phyloP scores from a whole-genome alignment of 139 green algal genomes.

The Trebouxia sp. region DNA sequence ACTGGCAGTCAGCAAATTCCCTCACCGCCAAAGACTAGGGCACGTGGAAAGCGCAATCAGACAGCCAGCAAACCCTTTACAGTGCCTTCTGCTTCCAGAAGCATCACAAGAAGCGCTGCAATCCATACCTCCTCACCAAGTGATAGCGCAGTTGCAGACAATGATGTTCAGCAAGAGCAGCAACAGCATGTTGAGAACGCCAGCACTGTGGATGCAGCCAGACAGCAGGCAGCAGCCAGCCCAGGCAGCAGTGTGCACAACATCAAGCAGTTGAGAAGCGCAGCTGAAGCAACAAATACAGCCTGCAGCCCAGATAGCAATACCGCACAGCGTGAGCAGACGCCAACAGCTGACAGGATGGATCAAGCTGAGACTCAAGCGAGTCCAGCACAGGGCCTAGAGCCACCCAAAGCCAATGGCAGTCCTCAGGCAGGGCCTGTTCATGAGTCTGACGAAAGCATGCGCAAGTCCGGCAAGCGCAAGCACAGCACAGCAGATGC shows the following conservation, averaged over 20 bases:
- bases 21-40: slow-evolving; percentile 1
- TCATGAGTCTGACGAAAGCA: background rate
- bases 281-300: background rate
- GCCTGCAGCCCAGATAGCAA: background rate
- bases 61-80: background rate
- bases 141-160: background rate
- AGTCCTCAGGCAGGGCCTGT: background rate
- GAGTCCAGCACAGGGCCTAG: background rate
- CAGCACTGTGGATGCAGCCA: too few relatives aligned
- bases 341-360: too few relatives aligned
- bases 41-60: background rate
- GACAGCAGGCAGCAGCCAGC: background rate
- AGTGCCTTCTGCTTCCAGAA: background rate
- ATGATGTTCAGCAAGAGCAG: background rate
- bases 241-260: background rate
- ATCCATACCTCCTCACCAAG: too few relatives aligned
- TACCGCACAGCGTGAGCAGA: background rate
- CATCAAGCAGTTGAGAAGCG: background rate
- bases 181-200: background rate
- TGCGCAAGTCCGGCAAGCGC: background rate
- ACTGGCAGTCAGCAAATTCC: background rate
- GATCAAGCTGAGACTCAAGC: too few relatives aligned
- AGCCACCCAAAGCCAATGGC: too few relatives aligned
- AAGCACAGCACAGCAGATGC: background rate
- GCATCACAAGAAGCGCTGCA: background rate